Base-by-base conservation (phyloP, 139 green algal genomes). In the Coelastrella sp. region DNA sequence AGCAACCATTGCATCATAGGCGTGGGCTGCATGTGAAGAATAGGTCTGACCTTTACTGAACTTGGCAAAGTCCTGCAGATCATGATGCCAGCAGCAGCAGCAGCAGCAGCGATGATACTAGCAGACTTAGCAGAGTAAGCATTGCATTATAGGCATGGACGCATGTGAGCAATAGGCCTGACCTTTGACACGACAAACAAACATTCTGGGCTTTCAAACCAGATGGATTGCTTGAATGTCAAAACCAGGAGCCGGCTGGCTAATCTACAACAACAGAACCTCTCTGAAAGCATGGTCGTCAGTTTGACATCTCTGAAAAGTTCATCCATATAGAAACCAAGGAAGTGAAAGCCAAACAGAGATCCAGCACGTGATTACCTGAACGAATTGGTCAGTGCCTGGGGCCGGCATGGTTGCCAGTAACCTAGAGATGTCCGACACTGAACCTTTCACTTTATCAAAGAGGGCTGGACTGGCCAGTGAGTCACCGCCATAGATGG, bases 1-100 rank as follows among this genome's bases (percentile, higher is more conserved):
- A 5, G 54, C 56, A 20, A 68, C 47, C 83, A 88, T 88, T 3
- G 83, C 83, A 58, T 88, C 83, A 59, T 88, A 88, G 5, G 68
- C 83, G 5, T 65, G 23, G n/a, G 83, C 66, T 6, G 83, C 83
- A 68, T 59, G 57, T 7, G 14, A 61, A n/a, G 65, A 10, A 68
- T 77, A 88, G 14, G 60, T 61, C 23, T 20, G 8, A 23, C 58
- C 80, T 20, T 74, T 56, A 11, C 56, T 84, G 78, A 71, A 84
- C 59, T 86, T 57, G 7, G 17, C 59, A 74, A 86, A 86, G 4
- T 20, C 54, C 77, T 83, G 47, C 14, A 60, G n/a, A n/a, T 0
- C 7, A 59, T 13, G 23, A 32, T 77, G n/a, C 57, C 17, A 68
- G 61, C 61, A 68, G 7, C 7, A 68, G 61, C 61, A 68, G 23